These are phyloP conservation scores for Acanthochlamys bracteata DNA, from an alignment of 106 monocot species.

Conservation along the genomic window DNA sequence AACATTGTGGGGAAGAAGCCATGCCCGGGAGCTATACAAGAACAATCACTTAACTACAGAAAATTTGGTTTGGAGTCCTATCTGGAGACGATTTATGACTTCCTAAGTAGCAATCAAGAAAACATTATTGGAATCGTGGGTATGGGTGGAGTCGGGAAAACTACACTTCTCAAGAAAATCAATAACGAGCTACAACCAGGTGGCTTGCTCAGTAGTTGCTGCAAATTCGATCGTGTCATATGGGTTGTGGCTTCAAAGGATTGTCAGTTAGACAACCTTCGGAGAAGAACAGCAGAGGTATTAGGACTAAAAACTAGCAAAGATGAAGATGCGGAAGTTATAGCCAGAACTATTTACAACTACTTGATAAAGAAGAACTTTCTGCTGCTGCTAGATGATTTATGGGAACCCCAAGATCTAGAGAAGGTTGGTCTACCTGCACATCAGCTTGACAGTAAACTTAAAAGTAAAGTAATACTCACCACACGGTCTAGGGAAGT, in stretches of 20 bases:
- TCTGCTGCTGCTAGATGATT: conserved; percentile 22
- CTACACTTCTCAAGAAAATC: background rate
- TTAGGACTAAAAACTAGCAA: background rate
- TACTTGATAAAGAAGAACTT: conserved; percentile 20
- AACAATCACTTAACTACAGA: no score
- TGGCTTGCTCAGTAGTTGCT: background rate
- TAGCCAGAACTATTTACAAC: conserved; percentile 1
- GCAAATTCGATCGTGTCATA: background rate
- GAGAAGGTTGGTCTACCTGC: conserved; percentile 11
- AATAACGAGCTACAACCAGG: background rate
- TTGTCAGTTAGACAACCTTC: background rate
- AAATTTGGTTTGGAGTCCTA: background rate
- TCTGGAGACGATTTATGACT: background rate
- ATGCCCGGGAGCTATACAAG: no score
- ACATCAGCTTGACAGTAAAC: background rate
- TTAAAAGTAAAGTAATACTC: conserved; percentile 21
- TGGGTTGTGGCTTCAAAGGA: conserved; percentile 1
- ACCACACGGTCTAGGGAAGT: conserved; percentile 18
- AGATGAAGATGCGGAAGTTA: background rate
- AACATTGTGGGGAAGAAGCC: no score
- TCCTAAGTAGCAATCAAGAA: background rate
- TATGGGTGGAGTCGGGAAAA: background rate
- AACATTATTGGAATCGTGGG: background rate
- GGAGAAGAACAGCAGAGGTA: background rate
- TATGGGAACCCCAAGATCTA: conserved; percentile 27